A percentile compares a stretch with the other conserved stretches of the same genome.
Evolutionary conservation across 2,329 filamentous ascomycete species (phyloP).

Genomic region (Beauveria bassiana): DNA sequence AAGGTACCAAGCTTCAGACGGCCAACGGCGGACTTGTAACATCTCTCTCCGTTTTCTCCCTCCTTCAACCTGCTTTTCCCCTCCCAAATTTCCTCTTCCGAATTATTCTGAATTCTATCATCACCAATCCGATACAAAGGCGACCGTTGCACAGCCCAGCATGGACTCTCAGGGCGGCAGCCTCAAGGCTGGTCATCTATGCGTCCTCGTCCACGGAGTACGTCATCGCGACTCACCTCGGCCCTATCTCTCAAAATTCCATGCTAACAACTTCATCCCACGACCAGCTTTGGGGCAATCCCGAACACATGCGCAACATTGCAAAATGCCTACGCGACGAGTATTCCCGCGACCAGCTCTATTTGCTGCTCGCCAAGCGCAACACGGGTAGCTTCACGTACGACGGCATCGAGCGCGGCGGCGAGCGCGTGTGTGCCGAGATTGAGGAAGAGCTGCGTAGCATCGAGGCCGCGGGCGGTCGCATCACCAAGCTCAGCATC

Average conservation of each 20-base stretch:
- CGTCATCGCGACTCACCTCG: slow-evolving; percentile 22
- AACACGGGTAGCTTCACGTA: slow-evolving; percentile 68
- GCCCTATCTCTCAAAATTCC: background rate
- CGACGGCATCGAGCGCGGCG: slow-evolving; percentile 60
- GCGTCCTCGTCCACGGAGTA: slow-evolving; percentile 71
- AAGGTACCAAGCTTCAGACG: background rate
- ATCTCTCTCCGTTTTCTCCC: background rate
- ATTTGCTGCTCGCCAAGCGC: slow-evolving; percentile 64
- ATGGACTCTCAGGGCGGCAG: slow-evolving; percentile 40
- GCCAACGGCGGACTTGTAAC: background rate
- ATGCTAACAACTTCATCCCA: background rate
- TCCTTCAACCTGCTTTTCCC: background rate
- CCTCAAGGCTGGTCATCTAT: slow-evolving; percentile 58
- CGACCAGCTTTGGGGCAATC: slow-evolving; percentile 67
- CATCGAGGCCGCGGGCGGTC: slow-evolving; percentile 54
- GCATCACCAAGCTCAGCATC: slow-evolving; percentile 75
- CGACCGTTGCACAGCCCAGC: background rate
- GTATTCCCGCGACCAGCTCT: slow-evolving; percentile 54
- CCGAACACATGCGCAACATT: slow-evolving; percentile 61
- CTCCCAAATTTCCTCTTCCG: too few relatives aligned
- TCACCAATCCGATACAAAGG: background rate
- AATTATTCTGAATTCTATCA: background rate
- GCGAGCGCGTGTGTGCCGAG: slow-evolving; percentile 59
- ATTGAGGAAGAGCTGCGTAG: slow-evolving; percentile 55
- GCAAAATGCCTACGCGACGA: slow-evolving; percentile 56